Percentiles rank a stretch among this genome's conserved stretches.
Conservation (phyloP, 2,329 filamentous ascomycete genomes). For the Colletotrichum cereale region DNA sequence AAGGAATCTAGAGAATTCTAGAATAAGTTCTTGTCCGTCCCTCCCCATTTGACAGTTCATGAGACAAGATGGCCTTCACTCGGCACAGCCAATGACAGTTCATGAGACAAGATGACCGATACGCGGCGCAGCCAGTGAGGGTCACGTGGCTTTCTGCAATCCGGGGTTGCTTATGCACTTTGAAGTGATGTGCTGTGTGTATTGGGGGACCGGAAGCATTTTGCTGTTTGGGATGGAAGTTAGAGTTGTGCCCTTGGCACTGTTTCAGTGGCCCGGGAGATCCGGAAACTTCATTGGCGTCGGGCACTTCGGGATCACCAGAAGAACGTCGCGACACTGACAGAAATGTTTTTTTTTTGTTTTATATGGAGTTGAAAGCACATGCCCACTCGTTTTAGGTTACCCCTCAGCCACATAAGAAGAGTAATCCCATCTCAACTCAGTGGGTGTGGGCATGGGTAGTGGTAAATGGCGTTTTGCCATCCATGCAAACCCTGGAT, state of each 20-base stretch:
- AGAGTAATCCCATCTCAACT: not conserved
- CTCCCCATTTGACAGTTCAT: not conserved
- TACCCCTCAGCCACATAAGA: not conserved
- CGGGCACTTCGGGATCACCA: no score
- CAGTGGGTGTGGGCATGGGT: not conserved
- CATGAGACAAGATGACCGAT: not conserved
- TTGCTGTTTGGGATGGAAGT: not conserved
- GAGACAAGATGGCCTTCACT: not conserved
- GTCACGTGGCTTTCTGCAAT: not conserved
- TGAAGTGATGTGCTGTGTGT: not conserved
- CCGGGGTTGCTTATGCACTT: not conserved
- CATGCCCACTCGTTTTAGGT: not conserved
- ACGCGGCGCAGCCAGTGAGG: not conserved
- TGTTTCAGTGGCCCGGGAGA: not conserved
- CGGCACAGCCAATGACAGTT: not conserved
- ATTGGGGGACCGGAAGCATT: not conserved
- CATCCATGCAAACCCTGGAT: not conserved
- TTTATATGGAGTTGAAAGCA: not conserved
- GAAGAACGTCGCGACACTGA: not conserved
- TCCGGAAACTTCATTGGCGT: not conserved
- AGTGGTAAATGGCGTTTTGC: not conserved
- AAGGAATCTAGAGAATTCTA: not conserved
- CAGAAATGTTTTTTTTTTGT: not conserved
- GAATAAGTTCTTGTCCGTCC: not conserved
- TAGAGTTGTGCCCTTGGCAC: fast-evolving